A percentile compares a stretch with the other conserved stretches of the same genome.
phyloP scores from a whole-genome alignment of 2,329 filamentous ascomycete genomes.

The Hymenoscyphus linearis region DNA sequence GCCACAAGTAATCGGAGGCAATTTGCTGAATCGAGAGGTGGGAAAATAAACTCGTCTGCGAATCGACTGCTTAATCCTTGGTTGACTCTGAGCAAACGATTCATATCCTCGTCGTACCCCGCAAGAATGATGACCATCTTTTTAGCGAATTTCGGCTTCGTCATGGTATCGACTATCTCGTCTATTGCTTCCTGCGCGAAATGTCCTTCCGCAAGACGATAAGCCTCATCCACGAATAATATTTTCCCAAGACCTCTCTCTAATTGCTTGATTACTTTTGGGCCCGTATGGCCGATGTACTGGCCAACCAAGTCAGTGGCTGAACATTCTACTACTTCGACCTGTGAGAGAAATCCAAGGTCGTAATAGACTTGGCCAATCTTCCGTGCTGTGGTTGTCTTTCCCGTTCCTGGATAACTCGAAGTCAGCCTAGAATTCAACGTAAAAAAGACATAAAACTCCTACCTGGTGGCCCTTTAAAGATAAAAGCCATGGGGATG shows the following conservation, averaged over 20 bases:
- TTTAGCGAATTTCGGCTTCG: constrained; percentile 41
- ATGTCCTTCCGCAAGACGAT: constrained; percentile 44
- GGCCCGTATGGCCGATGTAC: constrained; percentile 65
- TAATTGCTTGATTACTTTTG: constrained; percentile 55
- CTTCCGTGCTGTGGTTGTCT: constrained; percentile 66
- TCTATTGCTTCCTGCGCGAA: constrained; percentile 63
- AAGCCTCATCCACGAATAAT: constrained; percentile 55
- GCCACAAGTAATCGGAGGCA: constrained; percentile 36
- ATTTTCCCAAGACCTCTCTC: constrained; percentile 49
- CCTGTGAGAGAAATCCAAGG: constrained; percentile 59
- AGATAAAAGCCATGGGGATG: constrained; percentile 54
- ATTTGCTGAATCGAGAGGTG: constrained; percentile 29
- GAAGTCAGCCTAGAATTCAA: constrained; percentile 7
- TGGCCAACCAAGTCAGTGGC: constrained; percentile 64
- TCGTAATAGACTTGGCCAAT: constrained; percentile 74
- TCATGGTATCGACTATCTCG: constrained; percentile 54
- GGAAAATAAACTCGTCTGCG: constrained; percentile 44
- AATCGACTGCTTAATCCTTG: constrained; percentile 51
- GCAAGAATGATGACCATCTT: constrained; percentile 54
- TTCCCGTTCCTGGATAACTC: constrained; percentile 52
- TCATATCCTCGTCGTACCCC: constrained; percentile 52
- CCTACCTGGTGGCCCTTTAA: constrained; percentile 52
- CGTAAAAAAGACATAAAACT: constrained; percentile 49
- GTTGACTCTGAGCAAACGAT: constrained; percentile 46
- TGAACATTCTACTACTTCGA: constrained; percentile 60